These are phyloP conservation scores for Globisporangium spinosum DNA, from an alignment of 352 stramenopile genomes.

Conservation along the genomic window DNA sequence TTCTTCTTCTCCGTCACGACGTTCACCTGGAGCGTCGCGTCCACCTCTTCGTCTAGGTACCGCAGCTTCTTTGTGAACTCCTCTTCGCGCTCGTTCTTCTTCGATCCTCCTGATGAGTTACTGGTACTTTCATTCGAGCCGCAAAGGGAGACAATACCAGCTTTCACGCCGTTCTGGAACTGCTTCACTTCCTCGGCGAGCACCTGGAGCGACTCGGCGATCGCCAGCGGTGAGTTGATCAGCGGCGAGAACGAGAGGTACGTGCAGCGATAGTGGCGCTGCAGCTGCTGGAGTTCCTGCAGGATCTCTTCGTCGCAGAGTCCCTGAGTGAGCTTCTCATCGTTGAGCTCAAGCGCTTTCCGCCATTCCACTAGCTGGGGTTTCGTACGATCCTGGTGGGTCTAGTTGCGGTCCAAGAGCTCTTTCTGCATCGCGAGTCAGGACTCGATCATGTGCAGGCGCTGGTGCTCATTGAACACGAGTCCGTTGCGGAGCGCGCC, in stretches of 20 bases:
- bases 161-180: constrained; percentile 45
- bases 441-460: constrained; percentile 52
- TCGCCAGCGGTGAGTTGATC: constrained; percentile 52
- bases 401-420: constrained; percentile 61
- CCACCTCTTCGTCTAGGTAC: constrained; percentile 65
- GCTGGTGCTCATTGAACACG: constrained; percentile 51
- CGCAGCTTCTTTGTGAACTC: constrained; percentile 55
- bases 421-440: constrained; percentile 67
- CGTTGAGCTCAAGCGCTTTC: constrained; percentile 49
- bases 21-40: constrained; percentile 63
- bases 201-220: constrained; percentile 53
- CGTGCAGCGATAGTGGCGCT: constrained; percentile 59
- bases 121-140: constrained; percentile 14
- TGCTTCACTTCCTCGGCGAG: constrained; percentile 57
- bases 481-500: constrained; percentile 48
- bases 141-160: constrained; percentile 38
- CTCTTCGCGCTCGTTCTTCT: constrained; percentile 35
- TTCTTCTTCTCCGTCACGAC: constrained; percentile 72
- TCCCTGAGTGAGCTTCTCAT: constrained; percentile 58
- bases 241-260: constrained; percentile 55
- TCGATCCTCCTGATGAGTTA: background rate
- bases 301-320: constrained; percentile 56
- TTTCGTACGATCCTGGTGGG: constrained; percentile 62
- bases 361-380: constrained; percentile 66
- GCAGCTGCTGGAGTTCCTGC: constrained; percentile 57